Base-by-base conservation (phyloP, 345 rosid species). In the Abelmoschus esculentus region DNA sequence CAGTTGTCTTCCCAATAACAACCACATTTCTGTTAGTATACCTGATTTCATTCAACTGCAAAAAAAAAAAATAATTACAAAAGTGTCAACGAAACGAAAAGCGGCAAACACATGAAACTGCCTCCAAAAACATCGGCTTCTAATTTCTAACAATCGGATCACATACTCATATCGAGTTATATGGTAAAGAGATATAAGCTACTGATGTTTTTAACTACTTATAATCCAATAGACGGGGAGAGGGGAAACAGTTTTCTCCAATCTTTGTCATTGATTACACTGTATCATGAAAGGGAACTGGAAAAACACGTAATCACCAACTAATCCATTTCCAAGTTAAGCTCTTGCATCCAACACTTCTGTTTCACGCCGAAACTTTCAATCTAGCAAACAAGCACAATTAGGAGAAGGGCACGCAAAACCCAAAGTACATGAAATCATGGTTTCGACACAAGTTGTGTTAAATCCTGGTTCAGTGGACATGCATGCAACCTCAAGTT, bases 41-140 rank as follows among this genome's bases (percentile, higher is more conserved):
- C 70, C 83, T 87, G 76, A 95, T 90, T 77, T 91, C 98, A 55
- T 83, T 88, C 50, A 81, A 83, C 99, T 91, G 86, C 89, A n/a
- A n/a, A n/a, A n/a, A n/a, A 80, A 63, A 61, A 46, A 42, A 69
- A 44, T n/a, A 67, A 8, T 19, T 36, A 59, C 5, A 31, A 5
- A n/a, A 74, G 32, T 47, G n/a, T 40, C 17, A 62, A 55, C 44
- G 52, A 62, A 40, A 3, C 10, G 14, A 63, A 15, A 46, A 18
- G 6, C 15, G 3, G 63, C 38, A 59, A 31, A 29, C 18, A 29
- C 29, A 13, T 29, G 9, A 62, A 62, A 17, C 66, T 40, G 15
- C 31, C 31, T n/a, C 13, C 18, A 8, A 62, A 18, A 62, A 38
- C 31, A 68, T 34, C 57, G 29, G n/a, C 57, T 67, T 52, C 59